Base-by-base conservation (phyloP, 306 rosid species). In the Crotalaria pallida region DNA sequence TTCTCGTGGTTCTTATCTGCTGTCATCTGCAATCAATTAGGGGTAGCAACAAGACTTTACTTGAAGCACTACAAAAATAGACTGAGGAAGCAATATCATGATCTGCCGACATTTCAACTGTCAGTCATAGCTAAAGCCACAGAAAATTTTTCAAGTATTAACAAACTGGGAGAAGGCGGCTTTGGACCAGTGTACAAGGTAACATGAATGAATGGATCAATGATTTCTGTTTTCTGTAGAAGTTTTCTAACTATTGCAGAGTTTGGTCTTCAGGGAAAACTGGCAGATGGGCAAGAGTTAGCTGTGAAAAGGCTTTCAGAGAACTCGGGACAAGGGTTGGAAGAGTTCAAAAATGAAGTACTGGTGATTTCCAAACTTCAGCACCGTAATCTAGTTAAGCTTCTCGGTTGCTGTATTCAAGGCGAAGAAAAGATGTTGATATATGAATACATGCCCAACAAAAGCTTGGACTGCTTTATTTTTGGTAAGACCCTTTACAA, bases 151-250 rank as follows among this genome's bases (percentile, higher is more conserved):
- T 77, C 87, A n/a, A 19, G n/a, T 3, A 24, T 12, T 7, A 80
- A 49, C 26, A 80, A 67, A 62, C 67, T 83, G 0, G 87, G 84
- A 1, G 71, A 72, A 72, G 87, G 87, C 33, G 84, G 87, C 3
- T 83, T 76, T 27, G 84, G 87, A 58, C 18, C 79, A 0, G 84
- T 83, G 15, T 79, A 83, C 59, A 79, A 47, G 82, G 84, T 79
- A 61, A 17, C 0, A 16, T 29, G 10, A 5, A 15, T 1, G 10
- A 6, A 38, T 13, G 0, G 1, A 15, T 38, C 3, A 23, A 69
- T 12, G 16, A 10, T 0, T 41, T 56, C 0, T n/a, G 5, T 16
- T 12, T 48, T 31, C 8, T 17, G 2, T 59, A 2, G 22, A 34
- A 11, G 1, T 10, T 10, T 44, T 27, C 11, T 10, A 0, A 16